These are phyloP conservation scores for Aspergillus eucalypticola DNA, from an alignment of 2,329 filamentous ascomycete species.

Conservation along the genomic window DNA sequence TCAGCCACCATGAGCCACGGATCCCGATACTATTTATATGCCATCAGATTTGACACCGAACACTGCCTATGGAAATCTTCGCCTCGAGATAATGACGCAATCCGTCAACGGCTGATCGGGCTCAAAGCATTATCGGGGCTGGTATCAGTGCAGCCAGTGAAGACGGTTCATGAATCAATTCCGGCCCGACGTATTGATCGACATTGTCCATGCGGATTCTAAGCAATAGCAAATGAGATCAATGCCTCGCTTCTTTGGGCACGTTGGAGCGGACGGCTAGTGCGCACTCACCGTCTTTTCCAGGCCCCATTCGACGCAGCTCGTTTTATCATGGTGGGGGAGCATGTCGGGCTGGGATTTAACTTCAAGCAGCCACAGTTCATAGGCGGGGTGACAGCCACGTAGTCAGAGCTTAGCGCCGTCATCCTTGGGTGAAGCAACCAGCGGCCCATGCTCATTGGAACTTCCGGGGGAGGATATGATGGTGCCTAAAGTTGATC, in stretches of 20 bases:
- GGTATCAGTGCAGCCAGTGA: constrained; percentile 7
- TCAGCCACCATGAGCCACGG: not conserved
- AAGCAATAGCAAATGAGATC: not conserved
- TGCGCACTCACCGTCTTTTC: not conserved
- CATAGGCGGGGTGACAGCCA: constrained; percentile 1
- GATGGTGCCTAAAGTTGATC: not conserved
- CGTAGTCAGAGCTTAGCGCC: not conserved
- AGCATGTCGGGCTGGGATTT: not conserved
- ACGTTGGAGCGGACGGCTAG: not conserved
- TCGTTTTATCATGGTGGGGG: not conserved
- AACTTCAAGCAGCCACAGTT: not conserved
- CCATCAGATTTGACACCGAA: not conserved
- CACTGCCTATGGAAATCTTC: not conserved
- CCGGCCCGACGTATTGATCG: constrained; percentile 6
- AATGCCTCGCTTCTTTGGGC: not conserved
- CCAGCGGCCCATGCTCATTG: constrained; percentile 1
- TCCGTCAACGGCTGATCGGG: not conserved
- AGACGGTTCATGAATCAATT: not conserved
- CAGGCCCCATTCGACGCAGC: not conserved
- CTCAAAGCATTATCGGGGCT: constrained; percentile 9
- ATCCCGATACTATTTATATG: not conserved
- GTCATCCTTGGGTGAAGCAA: not conserved
- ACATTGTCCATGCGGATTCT: constrained; percentile 5
- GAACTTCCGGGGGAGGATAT: not conserved
- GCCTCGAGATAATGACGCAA: constrained; percentile 1